Evolutionary conservation across 106 monocot species (phyloP), one percentile per base, ranked within the genome.

Genomic region (Acorus gramineus): DNA sequence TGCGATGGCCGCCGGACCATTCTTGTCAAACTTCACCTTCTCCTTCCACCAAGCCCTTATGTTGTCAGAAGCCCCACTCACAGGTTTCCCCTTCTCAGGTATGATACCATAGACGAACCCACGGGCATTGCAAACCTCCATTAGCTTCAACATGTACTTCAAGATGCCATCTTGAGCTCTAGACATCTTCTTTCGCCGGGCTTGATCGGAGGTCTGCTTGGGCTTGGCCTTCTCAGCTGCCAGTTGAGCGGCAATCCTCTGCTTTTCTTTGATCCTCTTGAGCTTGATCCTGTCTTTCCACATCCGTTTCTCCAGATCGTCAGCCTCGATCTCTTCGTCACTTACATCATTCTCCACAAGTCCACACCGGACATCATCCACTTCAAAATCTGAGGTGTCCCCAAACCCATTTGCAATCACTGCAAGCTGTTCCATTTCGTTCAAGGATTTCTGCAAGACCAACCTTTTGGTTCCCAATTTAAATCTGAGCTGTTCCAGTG

Each of bases 41-140:
- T 98, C 96, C 72, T 98, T 98, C 96, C 96, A 98, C 96, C 96
- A 98, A 48, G 85, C 91, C 72, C 96, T 82, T 55, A 98, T 79
- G 65, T 98, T 98, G 76, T 98, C 91, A 2, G 96, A 98, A 44
- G 96, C 68, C 46, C 96, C 96, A 45, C 96, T 88, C 47, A 98
- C 82, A 8, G 96, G 96, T 52, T 98, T 98, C 51, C 96, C 96
- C 69, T 91, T 98, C 12, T 98, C 96, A 14, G 90, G 96, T 62
- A 98, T 83, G 55, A 98, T 98, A 11, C 96, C 96, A 64, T 98
- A 98, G 11, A 98, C 88, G 48, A 98, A 98, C 7, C 96, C 96
- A 55, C 96, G 85, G 9, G 85, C 91, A 69, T 98, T 85, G 69
- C 96, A 98, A 49, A 98, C 96, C 61, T 98, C 85, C 88, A 98